Evolutionary conservation across 1,284 basidiomycete genomes (phyloP), one percentile per base, ranked within the genome.

Genomic region (Clitocybe nebularis): DNA sequence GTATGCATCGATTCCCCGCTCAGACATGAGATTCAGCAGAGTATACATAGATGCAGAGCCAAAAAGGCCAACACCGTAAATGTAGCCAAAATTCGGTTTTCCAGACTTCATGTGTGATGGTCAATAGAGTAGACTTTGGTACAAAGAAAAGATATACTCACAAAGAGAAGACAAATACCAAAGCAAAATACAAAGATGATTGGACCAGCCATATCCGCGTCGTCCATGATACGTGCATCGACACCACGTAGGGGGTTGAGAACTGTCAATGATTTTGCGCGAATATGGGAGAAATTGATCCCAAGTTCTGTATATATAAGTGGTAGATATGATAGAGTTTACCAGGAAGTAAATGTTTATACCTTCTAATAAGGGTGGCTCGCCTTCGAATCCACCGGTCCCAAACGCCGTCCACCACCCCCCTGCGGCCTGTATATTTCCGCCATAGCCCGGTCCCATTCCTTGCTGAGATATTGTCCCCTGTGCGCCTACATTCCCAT

Each of bases 21-120:
- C 89, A 23, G 91, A 92, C 96, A 99, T 99, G 52, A 98, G 77
- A 62, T 99, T 99, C 55, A 99, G 81, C 43, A 99, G 84, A 34
- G 84, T 81, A 72, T 99, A 99, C 59, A 99, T 88, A 25, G 93
- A 93, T n/a, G 83, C 76, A 3, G 89, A 93, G 40, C 96, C 96
- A 53, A 99, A 79, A 9, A 98, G 77, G 36, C 90, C 95, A 48
- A 99, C 91, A 38, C 96, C 96, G 64, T 99, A 99, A 52, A 99
- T 98, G 66, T 98, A 98, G 21, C 92, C 93, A 66, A 99, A 99
- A 62, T 98, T 96, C 5, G 93, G 91, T 72, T 97, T 98, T 49
- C 96, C 96, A 10, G 93, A 93, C 93, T 98, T 61, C 11, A 28
- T 34, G 29, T 22, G 30, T 16, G 28, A 34, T 36, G 50, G 37